These are phyloP conservation scores for Penicillium sclerotigenum DNA, from an alignment of 2,329 filamentous ascomycete genomes.

Conservation along the genomic window DNA sequence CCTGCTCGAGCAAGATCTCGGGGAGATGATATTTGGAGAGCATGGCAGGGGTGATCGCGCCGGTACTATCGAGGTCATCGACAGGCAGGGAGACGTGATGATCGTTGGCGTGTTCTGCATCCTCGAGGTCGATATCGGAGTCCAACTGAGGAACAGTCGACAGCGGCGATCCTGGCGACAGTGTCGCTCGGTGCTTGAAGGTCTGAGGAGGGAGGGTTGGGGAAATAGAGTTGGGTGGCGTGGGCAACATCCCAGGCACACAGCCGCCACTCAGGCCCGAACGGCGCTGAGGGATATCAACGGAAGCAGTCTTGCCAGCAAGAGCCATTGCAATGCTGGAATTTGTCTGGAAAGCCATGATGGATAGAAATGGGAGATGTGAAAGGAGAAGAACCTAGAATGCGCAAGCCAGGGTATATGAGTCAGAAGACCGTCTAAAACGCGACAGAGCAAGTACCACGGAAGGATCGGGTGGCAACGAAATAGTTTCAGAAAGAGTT, in stretches of 20 bases:
- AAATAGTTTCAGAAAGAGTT: background rate
- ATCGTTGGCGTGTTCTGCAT: conserved; percentile 53
- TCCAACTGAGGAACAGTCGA: conserved; percentile 59
- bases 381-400: conserved; percentile 4
- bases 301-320: conserved; percentile 50
- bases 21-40: conserved; percentile 88
- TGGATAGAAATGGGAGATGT: conserved; percentile 21
- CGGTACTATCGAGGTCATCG: conserved; percentile 64
- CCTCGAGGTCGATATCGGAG: conserved; percentile 82
- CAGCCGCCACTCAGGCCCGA: conserved; percentile 30
- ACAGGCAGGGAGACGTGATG: conserved; percentile 42
- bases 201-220: conserved; percentile 80
- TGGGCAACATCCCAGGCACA: conserved; percentile 60
- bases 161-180: conserved; percentile 40
- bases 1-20: conserved; percentile 83
- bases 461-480: conserved; percentile 17
- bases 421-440: conserved; percentile 23
- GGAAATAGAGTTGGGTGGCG: conserved; percentile 93
- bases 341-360: conserved; percentile 45
- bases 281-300: conserved; percentile 49
- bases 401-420: conserved; percentile 17
- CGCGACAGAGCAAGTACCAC: conserved; percentile 18
- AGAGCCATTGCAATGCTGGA: conserved; percentile 51
- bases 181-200: conserved; percentile 60
- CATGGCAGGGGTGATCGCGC: conserved; percentile 78